Percentiles rank a stretch among this genome's conserved stretches.
Conservation (phyloP, 805 yeast genomes). For the Pichia cephalocereana region DNA sequence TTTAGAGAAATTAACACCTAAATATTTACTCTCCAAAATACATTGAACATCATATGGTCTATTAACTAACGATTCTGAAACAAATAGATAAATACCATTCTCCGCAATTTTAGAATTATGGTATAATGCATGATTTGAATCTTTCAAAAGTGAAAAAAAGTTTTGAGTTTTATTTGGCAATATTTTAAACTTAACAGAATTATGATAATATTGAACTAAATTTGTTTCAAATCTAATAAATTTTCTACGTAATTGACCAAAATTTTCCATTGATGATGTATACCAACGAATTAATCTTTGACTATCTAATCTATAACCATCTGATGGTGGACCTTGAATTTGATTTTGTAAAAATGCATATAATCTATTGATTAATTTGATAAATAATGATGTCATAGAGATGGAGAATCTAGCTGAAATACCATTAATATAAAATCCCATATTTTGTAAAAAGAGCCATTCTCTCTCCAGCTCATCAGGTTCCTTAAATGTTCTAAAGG, state of each 20-base stretch:
- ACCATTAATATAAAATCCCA: slow-evolving; percentile 70
- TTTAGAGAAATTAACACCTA: slow-evolving; percentile 40
- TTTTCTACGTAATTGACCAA: slow-evolving; percentile 72
- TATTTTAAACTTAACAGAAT: slow-evolving; percentile 54
- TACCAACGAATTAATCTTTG: slow-evolving; percentile 55
- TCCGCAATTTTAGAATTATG: slow-evolving; percentile 58
- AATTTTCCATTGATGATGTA: slow-evolving; percentile 55
- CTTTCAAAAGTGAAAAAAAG: slow-evolving; percentile 49
- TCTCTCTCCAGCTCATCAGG: slow-evolving; percentile 82
- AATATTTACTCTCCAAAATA: slow-evolving; percentile 36
- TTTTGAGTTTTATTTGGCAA: slow-evolving; percentile 38
- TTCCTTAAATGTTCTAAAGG: slow-evolving; percentile 79
- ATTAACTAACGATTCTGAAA: slow-evolving; percentile 46
- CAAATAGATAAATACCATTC: slow-evolving; percentile 73
- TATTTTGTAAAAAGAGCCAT: slow-evolving; percentile 67
- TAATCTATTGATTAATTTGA: slow-evolving; percentile 60
- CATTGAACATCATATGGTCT: slow-evolving; percentile 35
- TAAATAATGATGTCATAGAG: slow-evolving; percentile 32
- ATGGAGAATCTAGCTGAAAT: slow-evolving; percentile 69
- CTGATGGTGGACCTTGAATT: slow-evolving; percentile 49
- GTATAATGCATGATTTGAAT: slow-evolving; percentile 66
- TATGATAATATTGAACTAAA: slow-evolving; percentile 62
- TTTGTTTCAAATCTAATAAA: slow-evolving; percentile 67
- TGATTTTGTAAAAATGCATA: slow-evolving; percentile 66
- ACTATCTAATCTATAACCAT: slow-evolving; percentile 24